A percentile compares a stretch with the other conserved stretches of the same genome.
These are phyloP conservation scores for Fusarium sp. DNA, from an alignment of 2,329 filamentous ascomycete species.

Conservation along the genomic window DNA sequence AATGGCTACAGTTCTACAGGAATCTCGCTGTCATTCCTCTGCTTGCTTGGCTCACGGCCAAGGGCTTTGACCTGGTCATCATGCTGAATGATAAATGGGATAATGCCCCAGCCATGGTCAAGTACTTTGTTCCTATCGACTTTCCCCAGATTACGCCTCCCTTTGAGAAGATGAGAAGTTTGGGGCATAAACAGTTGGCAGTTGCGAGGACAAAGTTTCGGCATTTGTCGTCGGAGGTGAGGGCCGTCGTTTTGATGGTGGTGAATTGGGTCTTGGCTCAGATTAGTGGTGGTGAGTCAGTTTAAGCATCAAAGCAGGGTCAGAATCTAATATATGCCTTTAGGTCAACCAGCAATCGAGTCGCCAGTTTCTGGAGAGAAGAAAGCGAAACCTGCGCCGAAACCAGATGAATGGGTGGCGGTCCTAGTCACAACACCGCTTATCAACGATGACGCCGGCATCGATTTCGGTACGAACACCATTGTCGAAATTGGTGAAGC, in stretches of 20 bases:
- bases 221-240: background rate
- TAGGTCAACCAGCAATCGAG: background rate
- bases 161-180: background rate
- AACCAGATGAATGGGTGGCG: background rate
- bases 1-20: slow-evolving; percentile 13
- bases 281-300: background rate
- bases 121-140: slow-evolving; percentile 18
- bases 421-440: slow-evolving; percentile 1
- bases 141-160: slow-evolving; percentile 5
- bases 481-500: background rate
- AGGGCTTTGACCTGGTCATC: slow-evolving; percentile 6
- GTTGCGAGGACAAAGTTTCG: background rate
- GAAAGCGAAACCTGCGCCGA: background rate
- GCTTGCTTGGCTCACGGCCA: slow-evolving; percentile 10
- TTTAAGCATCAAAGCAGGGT: accelerated
- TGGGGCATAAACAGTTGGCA: background rate
- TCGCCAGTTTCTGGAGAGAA: background rate
- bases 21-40: slow-evolving; percentile 15
- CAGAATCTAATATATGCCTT: accelerated
- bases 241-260: background rate
- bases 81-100: slow-evolving; percentile 16
- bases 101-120: slow-evolving; percentile 7
- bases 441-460: background rate
- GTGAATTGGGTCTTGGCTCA: background rate
- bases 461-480: background rate